Evolutionary conservation across 352 stramenopile genomes (phyloP).

Genomic region (Pythium aquatile): DNA sequence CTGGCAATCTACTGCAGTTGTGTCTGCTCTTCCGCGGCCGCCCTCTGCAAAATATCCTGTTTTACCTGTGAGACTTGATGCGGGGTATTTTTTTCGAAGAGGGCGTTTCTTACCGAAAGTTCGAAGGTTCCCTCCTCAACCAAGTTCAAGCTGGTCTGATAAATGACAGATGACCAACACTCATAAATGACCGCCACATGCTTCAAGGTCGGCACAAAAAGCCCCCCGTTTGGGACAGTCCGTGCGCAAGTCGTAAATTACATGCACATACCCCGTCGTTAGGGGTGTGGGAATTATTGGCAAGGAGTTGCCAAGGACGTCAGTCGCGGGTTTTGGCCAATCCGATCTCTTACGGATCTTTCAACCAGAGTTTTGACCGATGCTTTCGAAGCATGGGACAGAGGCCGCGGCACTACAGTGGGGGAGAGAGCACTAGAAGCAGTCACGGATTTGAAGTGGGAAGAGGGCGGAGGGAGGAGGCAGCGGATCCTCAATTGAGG

Average conservation of each 20-base stretch:
- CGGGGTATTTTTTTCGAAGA: conserved; percentile 27
- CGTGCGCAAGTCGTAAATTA: conserved; percentile 19
- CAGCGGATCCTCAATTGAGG: conserved; percentile 20
- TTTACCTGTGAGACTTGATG: conserved; percentile 22
- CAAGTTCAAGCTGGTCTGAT: conserved; percentile 37
- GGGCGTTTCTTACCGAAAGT: conserved; percentile 28
- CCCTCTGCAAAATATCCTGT: conserved; percentile 24
- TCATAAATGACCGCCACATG: conserved; percentile 26
- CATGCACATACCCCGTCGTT: conserved; percentile 13
- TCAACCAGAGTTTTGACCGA: conserved; percentile 6
- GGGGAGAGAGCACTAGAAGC: conserved; percentile 1
- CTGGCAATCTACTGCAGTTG: conserved; percentile 20
- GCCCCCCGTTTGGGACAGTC: background rate
- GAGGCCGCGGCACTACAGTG: background rate
- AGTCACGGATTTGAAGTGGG: conserved; percentile 13
- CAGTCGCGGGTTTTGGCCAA: conserved; percentile 11
- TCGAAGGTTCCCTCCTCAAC: conserved; percentile 24
- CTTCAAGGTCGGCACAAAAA: conserved; percentile 19
- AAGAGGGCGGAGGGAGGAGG: background rate
- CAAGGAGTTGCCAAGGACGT: conserved; percentile 11
- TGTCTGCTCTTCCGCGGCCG: conserved; percentile 23
- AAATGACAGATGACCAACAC: conserved; percentile 29
- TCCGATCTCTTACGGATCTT: background rate
- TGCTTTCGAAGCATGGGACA: conserved; percentile 10
- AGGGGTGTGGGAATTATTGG: conserved; percentile 27